Evolutionary conservation across 2,329 filamentous ascomycete genomes (phyloP), one percentile per base, ranked within the genome.

Genomic region (Cladophialophora yegresii): DNA sequence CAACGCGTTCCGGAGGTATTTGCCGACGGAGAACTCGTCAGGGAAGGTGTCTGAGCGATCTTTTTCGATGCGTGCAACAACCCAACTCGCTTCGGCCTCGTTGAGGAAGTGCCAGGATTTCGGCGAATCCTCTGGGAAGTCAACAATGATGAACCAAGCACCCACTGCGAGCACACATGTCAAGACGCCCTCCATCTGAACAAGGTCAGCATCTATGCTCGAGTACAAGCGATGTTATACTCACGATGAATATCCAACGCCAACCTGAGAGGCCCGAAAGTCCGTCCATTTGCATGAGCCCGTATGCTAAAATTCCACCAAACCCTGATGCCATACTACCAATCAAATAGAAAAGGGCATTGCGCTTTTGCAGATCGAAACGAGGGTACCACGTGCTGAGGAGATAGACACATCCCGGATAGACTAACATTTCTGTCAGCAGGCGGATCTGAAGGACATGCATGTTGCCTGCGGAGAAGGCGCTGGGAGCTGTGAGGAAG

Each of bases 351-450:
- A 83, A 84, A n/a, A 79, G 67, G 0, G 78, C 74, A 67, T 77
- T 77, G 22, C 78, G 73, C 68, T 74, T 71, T 13, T 77, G 72
- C 70, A 78, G 70, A 51, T 78, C 76, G 68, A 69, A 69, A 63
- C 60, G 43, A 16, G 64, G 55, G 32, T 69, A 70, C 62, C 64
- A 70, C 1, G 64, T 67, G n/a, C 65, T 66, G 47, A 92, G 81
- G 10, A 91, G 78, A 71, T 90, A 91, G 0, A 89, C 86, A 54
- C 84, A 88, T 59, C 84, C 62, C 54, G 26, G 26, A 22, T 23
- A 45, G 13, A 22, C 9, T 30, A 26, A 20, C 20, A 20, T 3
- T 47, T 40, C 22, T 10, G n/a, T 43, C 36, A 43, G 36, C 16
- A 20, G n/a, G 36, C n/a, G 16, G 36, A 20, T n/a, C 5, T n/a